Conservation (phyloP, 371 early-diverging fungal genomes). For the Enterocytospora artemiae region DNA sequence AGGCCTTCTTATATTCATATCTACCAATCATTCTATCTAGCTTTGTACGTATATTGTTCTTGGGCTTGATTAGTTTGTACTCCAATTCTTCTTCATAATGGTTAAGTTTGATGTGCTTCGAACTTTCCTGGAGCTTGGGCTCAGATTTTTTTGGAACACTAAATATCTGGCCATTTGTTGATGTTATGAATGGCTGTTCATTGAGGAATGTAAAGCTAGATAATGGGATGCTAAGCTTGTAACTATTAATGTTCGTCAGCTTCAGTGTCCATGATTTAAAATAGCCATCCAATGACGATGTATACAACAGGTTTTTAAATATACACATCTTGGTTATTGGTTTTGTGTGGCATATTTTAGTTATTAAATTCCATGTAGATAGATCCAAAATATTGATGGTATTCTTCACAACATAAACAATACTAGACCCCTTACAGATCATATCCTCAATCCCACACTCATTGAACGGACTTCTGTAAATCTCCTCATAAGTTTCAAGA, state of each 20-base stretch:
- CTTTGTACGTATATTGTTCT: neutral
- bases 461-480: neutral
- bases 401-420: constrained; percentile 23
- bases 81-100: constrained; percentile 37
- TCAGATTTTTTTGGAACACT: neutral
- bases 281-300: constrained; percentile 28
- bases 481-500: constrained; percentile 11
- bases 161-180: constrained; percentile 19
- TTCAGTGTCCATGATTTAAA: constrained; percentile 18
- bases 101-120: neutral
- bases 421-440: no score
- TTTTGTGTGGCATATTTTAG: constrained; percentile 18
- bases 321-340: constrained; percentile 20
- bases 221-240: constrained; percentile 16
- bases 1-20: constrained; percentile 30
- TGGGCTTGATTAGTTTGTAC: constrained; percentile 13
- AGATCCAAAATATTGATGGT: constrained; percentile 11
- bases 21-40: constrained; percentile 27
- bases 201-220: constrained; percentile 1
- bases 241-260: constrained; percentile 20
- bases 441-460: no score
- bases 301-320: constrained; percentile 18
- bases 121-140: neutral
- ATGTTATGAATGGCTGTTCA: constrained; percentile 12
- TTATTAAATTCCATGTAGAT: neutral